These are phyloP conservation scores for Vitis rupestris DNA, from an alignment of 164 flowering plant species.

Conservation along the genomic window DNA sequence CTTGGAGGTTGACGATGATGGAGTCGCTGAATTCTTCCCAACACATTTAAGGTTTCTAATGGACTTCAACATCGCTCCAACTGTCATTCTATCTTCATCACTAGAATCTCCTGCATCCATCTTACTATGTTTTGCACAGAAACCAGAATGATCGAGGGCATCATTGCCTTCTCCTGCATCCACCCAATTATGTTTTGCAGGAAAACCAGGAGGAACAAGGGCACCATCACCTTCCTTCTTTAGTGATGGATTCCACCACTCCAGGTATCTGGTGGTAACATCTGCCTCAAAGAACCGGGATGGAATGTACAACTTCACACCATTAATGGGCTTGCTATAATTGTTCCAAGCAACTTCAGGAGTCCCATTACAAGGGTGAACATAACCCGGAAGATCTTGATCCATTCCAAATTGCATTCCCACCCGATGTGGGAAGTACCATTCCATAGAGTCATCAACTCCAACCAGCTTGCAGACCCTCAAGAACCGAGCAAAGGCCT, in stretches of 20 bases:
- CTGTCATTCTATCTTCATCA: no score
- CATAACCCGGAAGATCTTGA: constrained; percentile 40
- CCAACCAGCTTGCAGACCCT: constrained; percentile 36
- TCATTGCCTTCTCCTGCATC: no score
- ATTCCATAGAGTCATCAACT: constrained; percentile 18
- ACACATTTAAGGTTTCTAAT: no score
- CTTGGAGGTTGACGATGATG: no score
- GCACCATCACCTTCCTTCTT: neutral
- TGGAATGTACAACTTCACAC: constrained; percentile 25
- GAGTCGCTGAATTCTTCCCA: no score
- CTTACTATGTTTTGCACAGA: no score
- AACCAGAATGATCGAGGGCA: no score
- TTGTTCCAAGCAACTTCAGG: constrained; percentile 26
- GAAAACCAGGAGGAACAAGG: constrained; percentile 1
- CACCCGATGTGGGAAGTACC: constrained; percentile 43
- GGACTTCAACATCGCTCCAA: no score
- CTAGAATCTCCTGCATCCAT: no score
- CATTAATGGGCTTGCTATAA: constrained; percentile 22
- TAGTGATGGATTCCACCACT: constrained; percentile 19
- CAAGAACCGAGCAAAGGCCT: constrained; percentile 26
- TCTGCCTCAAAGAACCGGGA: constrained; percentile 16
- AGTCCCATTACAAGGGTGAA: constrained; percentile 1
- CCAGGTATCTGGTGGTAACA: constrained; percentile 26
- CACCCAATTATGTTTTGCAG: no score
- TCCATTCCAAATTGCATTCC: constrained; percentile 53